A percentile compares a stretch with the other conserved stretches of the same genome.
phyloP scores from a whole-genome alignment of 208 protist species.

The Histomonas meleagridis region DNA sequence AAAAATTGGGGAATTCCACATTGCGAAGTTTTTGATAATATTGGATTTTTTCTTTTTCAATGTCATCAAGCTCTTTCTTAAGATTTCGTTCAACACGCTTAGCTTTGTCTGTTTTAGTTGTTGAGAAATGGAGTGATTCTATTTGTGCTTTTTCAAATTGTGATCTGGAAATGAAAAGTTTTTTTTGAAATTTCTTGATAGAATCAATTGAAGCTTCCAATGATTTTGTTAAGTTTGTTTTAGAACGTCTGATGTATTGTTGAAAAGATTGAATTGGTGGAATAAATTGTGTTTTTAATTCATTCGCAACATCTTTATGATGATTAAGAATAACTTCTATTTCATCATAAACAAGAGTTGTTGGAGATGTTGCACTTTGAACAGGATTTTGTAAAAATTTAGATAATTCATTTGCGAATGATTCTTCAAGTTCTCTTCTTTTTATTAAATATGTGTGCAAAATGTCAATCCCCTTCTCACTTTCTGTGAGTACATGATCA shows the following conservation, averaged over 20 bases:
- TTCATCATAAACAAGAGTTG: neutral
- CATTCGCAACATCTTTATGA: neutral
- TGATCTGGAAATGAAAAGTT: neutral
- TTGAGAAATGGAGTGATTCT: neutral
- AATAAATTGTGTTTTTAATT: neutral
- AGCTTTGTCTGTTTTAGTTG: neutral
- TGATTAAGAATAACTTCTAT: neutral
- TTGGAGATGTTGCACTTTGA: neutral
- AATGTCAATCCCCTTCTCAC: no score
- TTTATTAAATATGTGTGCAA: neutral
- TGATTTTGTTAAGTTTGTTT: neutral
- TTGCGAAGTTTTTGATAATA: neutral
- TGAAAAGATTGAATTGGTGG: neutral
- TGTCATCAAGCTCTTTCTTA: neutral
- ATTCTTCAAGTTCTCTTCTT: neutral
- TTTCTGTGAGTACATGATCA: no score
- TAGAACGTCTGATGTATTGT: neutral
- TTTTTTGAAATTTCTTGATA: neutral
- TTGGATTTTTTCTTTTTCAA: neutral
- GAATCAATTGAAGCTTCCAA: neutral
- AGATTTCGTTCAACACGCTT: neutral
- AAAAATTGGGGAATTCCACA: neutral
- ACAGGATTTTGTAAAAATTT: neutral
- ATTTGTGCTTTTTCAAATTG: slow-evolving; percentile 1
- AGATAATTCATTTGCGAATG: neutral